A percentile compares a stretch with the other conserved stretches of the same genome.
Evolutionary conservation across 2,329 filamentous ascomycete species (phyloP).

Genomic region (Berkeleyomyces basicola): DNA sequence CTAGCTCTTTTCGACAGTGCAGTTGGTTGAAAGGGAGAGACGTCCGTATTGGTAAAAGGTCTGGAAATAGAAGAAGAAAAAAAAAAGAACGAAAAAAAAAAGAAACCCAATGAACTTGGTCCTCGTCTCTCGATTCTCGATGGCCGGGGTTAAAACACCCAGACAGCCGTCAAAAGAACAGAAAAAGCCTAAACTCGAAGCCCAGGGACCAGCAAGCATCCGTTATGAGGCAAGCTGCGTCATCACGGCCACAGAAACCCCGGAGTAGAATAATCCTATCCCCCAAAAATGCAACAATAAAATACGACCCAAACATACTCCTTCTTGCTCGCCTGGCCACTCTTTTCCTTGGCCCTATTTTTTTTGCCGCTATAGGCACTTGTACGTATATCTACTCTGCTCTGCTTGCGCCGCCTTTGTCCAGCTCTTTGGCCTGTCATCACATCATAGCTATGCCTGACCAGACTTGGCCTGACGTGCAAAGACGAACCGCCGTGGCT

Average conservation of each 20-base stretch:
- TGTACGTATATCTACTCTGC: too few species aligned
- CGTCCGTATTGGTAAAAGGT: neutral
- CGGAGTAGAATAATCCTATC: too few species aligned
- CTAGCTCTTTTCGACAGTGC: too few species aligned
- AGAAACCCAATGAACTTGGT: neutral
- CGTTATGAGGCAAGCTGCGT: too few species aligned
- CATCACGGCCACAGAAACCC: too few species aligned
- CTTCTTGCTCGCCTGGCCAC: neutral
- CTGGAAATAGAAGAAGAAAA: neutral
- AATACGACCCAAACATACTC: too few species aligned
- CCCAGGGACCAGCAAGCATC: neutral
- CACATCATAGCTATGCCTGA: too few species aligned
- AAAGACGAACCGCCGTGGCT: too few species aligned
- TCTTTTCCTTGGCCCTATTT: neutral
- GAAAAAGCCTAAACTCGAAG: neutral
- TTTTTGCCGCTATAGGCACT: too few species aligned
- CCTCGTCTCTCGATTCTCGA: neutral
- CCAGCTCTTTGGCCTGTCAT: too few species aligned
- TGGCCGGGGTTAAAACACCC: neutral
- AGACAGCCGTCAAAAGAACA: neutral
- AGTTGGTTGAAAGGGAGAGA: neutral
- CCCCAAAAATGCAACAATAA: neutral
- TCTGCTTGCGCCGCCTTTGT: too few species aligned
- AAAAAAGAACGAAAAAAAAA: neutral
- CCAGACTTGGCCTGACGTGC: too few species aligned